Base-by-base conservation (phyloP, 306 rosid species). In the Dalbergia cultrata region DNA sequence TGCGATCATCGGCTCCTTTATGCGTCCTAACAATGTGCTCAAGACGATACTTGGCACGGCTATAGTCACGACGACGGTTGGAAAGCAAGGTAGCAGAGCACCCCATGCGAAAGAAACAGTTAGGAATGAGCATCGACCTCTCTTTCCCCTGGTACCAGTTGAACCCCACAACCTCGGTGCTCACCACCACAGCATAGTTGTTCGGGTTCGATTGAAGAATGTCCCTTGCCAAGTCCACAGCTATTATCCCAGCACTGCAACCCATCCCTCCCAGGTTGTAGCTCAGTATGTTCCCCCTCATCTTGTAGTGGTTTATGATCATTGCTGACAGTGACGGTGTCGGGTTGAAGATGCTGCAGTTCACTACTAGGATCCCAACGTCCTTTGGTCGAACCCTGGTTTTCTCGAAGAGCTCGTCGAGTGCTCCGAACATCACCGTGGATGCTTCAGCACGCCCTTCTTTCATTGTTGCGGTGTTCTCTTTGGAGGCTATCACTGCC, bases 261-360 rank as follows among this genome's bases (percentile, higher is more conserved):
- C 99, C 99, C 99, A 96, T 96, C 6, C 99, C 99, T 0, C 99
- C 99, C 2, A 96, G 93, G 54, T 96, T 96, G 76, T 89, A 96
- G 75, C 99, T 96, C 85, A 96, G 57, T 4, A 96, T 88, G 82
- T 93, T 96, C 1, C 99, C 99, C 22, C 99, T 87, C 99, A 96
- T 92, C 88, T 96, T 96, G 87, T 93, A 96, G 76, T 92, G 99
- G 87, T 96, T 96, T 26, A 96, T 96, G 72, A 96, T 92, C 99
- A 96, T 96, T 0, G 99, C 99, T 0, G 99, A 96, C 13, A 96
- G 74, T 0, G 99, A 96, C 0, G 99, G 99, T 0, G 99, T 96
- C 3, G 99, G 99, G 73, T 96, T 96, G 85, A 96, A 96, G 81
- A 96, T 89, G 87, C 98, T 93, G 88, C 99, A 96, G 59, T 96